Conservation (phyloP, 2,329 filamentous ascomycete genomes). For the Pseudogymnoascus sp. region DNA sequence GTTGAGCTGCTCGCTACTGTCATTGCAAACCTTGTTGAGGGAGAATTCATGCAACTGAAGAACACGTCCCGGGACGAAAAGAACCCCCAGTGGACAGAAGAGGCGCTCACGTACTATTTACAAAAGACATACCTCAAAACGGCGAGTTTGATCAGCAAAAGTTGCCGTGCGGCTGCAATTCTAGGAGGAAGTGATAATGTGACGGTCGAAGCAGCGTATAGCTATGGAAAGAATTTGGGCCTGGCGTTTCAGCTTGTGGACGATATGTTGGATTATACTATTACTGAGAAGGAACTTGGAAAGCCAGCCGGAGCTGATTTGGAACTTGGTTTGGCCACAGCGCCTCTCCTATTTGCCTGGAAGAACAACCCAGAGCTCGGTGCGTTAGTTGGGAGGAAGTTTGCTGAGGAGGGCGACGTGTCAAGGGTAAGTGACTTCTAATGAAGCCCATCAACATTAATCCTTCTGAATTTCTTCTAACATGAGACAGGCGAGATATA, state of each 20-base stretch:
- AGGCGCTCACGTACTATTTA: conserved; percentile 85
- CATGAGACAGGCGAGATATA: conserved; percentile 63
- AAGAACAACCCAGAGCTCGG: conserved; percentile 80
- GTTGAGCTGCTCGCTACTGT: conserved; percentile 91
- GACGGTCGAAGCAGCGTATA: conserved; percentile 85
- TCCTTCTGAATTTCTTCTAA: conserved; percentile 15
- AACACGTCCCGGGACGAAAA: conserved; percentile 87
- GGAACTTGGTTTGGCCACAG: conserved; percentile 87
- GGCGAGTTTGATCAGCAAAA: conserved; percentile 92
- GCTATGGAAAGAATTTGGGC: conserved; percentile 88
- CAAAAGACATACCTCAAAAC: conserved; percentile 99
- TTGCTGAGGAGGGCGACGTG: conserved; percentile 76
- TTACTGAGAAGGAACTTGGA: conserved; percentile 74
- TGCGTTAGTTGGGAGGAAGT: conserved; percentile 84
- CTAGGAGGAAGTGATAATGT: conserved; percentile 69
- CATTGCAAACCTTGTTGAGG: conserved; percentile 94
- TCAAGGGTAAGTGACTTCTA: conserved; percentile 55
- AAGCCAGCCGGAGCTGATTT: conserved; percentile 94
- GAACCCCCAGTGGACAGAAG: conserved; percentile 78
- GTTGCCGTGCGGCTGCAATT: conserved; percentile 81
- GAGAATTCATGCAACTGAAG: conserved; percentile 99
- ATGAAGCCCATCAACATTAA: not conserved
- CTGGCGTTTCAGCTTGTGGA: conserved; percentile 96
- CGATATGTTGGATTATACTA: conserved; percentile 95
- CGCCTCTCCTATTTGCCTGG: conserved; percentile 93